phyloP scores from a whole-genome alignment of 805 yeast species.

The Kodamaea hsintzibuensis region DNA sequence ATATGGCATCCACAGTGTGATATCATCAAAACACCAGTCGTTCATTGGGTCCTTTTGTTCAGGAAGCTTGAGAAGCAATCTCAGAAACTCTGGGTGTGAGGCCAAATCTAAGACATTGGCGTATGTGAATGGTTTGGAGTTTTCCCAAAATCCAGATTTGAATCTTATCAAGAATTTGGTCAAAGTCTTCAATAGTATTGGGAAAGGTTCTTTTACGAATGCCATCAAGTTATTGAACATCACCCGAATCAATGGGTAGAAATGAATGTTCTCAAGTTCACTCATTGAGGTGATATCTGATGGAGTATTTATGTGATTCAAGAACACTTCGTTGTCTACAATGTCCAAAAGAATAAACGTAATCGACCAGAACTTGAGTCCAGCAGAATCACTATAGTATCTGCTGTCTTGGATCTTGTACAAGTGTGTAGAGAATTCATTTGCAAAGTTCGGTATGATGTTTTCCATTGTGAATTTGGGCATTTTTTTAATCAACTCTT shows the following conservation, averaged over 20 bases:
- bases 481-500: constrained; percentile 7
- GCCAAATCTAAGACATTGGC: constrained; percentile 61
- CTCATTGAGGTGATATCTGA: constrained; percentile 32
- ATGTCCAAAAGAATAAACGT: constrained; percentile 34
- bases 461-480: constrained; percentile 2
- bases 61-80: constrained; percentile 6
- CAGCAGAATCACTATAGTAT: constrained; percentile 42
- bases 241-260: constrained; percentile 38
- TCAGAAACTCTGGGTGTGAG: constrained; percentile 50
- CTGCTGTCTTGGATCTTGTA: constrained; percentile 54
- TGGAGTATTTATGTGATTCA: constrained; percentile 28
- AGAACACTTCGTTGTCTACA: constrained; percentile 35
- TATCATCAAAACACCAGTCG: constrained; percentile 26
- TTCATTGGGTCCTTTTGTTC: constrained; percentile 1
- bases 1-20: constrained; percentile 56
- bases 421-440: constrained; percentile 56
- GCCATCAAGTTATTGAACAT: constrained; percentile 56
- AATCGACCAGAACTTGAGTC: constrained; percentile 50
- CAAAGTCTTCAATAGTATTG: constrained; percentile 56
- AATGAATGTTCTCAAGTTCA: constrained; percentile 29
- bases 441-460: constrained; percentile 21
- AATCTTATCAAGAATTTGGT: constrained; percentile 44
- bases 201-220: constrained; percentile 49
- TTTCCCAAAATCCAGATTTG: constrained; percentile 53
- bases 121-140: constrained; percentile 53